These are phyloP conservation scores for Scedosporium minutisporum DNA, from an alignment of 2,329 filamentous ascomycete species.

Conservation along the genomic window DNA sequence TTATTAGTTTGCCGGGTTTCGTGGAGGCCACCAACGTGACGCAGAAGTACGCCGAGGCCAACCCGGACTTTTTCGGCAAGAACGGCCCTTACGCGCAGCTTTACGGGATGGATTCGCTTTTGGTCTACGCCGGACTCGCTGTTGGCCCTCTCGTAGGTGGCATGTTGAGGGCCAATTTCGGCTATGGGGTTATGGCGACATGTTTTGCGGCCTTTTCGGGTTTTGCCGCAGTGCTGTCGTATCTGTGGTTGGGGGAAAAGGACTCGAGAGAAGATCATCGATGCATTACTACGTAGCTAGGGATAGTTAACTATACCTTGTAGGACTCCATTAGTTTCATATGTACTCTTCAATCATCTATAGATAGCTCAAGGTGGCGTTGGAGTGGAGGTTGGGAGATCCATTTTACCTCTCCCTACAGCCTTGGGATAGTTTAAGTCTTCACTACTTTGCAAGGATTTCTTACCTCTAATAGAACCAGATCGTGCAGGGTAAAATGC, in stretches of 20 bases:
- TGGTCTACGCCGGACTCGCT: not conserved
- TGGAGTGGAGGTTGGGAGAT: too few species aligned
- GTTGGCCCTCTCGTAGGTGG: not conserved
- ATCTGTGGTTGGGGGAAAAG: not conserved
- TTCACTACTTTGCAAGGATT: too few species aligned
- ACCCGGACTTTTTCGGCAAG: conserved; percentile 8
- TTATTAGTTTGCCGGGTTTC: not conserved
- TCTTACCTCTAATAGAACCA: too few species aligned
- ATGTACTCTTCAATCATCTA: too few species aligned
- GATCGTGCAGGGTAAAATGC: too few species aligned
- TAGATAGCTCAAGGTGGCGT: too few species aligned
- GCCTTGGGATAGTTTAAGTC: too few species aligned
- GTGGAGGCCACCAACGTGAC: conserved; percentile 8
- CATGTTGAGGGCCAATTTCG: not conserved
- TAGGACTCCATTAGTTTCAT: not conserved
- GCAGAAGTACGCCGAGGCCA: conserved; percentile 7
- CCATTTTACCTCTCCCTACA: too few species aligned
- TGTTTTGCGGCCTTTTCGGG: not conserved
- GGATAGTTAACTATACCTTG: not conserved
- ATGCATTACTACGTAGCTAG: not conserved
- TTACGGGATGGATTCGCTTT: not conserved
- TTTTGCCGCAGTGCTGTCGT: not conserved
- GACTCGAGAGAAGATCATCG: not conserved
- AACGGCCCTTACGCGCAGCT: conserved; percentile 11
- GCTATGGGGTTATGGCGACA: not conserved